phyloP scores from a whole-genome alignment of 2,329 filamentous ascomycete species.

The Elsinoe perseae region DNA sequence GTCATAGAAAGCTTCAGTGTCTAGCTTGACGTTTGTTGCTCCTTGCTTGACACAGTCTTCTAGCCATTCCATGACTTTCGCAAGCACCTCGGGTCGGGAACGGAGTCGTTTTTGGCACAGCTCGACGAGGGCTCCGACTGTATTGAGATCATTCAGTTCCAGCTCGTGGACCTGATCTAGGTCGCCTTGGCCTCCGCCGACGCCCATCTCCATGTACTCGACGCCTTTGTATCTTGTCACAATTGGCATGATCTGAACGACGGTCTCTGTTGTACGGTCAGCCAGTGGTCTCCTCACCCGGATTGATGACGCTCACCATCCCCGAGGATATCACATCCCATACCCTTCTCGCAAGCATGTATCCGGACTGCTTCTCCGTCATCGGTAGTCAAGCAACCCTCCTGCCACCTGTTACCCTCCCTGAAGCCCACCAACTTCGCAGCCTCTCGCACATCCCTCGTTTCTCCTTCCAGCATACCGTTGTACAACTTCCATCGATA shows the following conservation, averaged over 20 bases:
- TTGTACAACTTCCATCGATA: conserved; percentile 71
- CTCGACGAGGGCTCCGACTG: conserved; percentile 46
- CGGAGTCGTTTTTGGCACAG: conserved; percentile 40
- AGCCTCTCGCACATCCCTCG: conserved; percentile 50
- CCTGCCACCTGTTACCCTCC: conserved; percentile 61
- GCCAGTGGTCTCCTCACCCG: neutral
- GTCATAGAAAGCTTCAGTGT: conserved; percentile 17
- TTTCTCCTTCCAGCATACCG: conserved; percentile 43
- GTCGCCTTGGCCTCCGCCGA: conserved; percentile 73
- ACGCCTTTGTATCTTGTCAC: conserved; percentile 56
- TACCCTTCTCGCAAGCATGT: conserved; percentile 78
- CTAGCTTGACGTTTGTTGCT: conserved; percentile 21
- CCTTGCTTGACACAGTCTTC: conserved; percentile 20
- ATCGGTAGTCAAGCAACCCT: conserved; percentile 61
- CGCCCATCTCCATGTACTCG: conserved; percentile 64
- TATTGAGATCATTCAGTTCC: conserved; percentile 44
- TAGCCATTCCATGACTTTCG: conserved; percentile 32
- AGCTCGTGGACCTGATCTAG: conserved; percentile 61
- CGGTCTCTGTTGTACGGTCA: conserved; percentile 35
- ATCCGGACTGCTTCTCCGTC: conserved; percentile 53
- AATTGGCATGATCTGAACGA: conserved; percentile 73
- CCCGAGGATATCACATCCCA: conserved; percentile 48
- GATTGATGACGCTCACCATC: conserved; percentile 28
- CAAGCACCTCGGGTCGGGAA: conserved; percentile 28
- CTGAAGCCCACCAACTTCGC: conserved; percentile 64